A percentile compares a stretch with the other conserved stretches of the same genome.
Evolutionary conservation across 106 monocot genomes (phyloP).

Genomic region (Platanthera zijinensis): DNA sequence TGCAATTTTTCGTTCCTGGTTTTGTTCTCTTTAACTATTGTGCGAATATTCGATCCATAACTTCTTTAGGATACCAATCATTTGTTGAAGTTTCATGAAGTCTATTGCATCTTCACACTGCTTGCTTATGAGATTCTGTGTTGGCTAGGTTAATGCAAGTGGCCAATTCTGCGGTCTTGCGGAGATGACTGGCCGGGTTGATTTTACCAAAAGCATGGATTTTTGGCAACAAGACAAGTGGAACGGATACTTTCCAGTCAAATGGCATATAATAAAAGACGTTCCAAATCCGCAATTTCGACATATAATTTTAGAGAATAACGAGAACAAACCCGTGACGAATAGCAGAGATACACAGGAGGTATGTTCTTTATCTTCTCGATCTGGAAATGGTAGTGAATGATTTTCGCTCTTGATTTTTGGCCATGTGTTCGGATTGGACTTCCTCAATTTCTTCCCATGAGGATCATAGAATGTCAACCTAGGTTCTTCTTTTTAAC

Average conservation of each 20-base stretch:
- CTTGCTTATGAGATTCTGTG: neutral
- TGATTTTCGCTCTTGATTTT: neutral
- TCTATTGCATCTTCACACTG: neutral
- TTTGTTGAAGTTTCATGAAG: neutral
- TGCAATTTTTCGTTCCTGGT: neutral
- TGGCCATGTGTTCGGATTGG: neutral
- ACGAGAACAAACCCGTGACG: constrained; percentile 41
- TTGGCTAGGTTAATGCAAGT: constrained; percentile 78
- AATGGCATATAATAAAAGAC: constrained; percentile 90
- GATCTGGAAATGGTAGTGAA: neutral
- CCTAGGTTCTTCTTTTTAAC: neutral
- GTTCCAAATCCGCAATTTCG: constrained; percentile 41
- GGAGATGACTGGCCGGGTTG: constrained; percentile 74
- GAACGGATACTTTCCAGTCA: constrained; percentile 88
- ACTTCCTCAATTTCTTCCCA: neutral
- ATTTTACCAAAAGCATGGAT: constrained; percentile 69
- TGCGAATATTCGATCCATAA: too few relatives aligned
- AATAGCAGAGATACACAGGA: constrained; percentile 46
- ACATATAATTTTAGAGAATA: constrained; percentile 62
- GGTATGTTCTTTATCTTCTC: constrained; percentile 7
- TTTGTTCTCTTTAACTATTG: neutral
- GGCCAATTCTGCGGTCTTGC: constrained; percentile 70
- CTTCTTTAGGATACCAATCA: too few relatives aligned
- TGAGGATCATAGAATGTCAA: neutral
- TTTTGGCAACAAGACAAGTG: constrained; percentile 91